Evolutionary conservation across 202 grass and related monocot species (phyloP).

Genomic region (Hordeum pubiflorum): DNA sequence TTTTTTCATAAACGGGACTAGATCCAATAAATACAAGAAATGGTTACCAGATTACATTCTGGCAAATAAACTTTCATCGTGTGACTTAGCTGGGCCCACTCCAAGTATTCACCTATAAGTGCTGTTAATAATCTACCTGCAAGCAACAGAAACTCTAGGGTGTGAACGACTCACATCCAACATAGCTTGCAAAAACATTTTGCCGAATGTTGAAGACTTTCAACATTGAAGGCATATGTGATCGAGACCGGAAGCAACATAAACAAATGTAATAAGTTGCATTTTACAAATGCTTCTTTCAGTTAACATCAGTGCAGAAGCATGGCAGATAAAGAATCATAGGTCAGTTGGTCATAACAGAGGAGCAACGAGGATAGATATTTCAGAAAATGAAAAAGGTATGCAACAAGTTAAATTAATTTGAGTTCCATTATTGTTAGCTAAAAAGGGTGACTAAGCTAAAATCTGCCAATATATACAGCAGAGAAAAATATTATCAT

Average conservation of each 20-base stretch:
- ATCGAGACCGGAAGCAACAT: not conserved
- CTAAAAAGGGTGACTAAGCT: not conserved
- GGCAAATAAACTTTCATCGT: slow-evolving; percentile 92
- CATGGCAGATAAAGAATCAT: not conserved
- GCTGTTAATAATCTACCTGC: slow-evolving; percentile 85
- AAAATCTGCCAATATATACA: not conserved
- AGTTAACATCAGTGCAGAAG: slow-evolving; percentile 1
- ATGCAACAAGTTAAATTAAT: not conserved
- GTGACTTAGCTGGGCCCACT: slow-evolving; percentile 83
- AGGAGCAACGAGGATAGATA: not conserved
- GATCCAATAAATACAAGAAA: slow-evolving; percentile 25
- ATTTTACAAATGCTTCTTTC: not conserved
- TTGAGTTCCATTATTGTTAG: not conserved
- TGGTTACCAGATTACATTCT: slow-evolving; percentile 86
- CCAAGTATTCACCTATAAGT: slow-evolving; percentile 86
- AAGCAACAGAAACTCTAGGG: slow-evolving; percentile 19
- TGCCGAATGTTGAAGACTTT: not conserved
- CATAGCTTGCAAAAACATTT: slow-evolving; percentile 8
- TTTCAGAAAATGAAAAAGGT: not conserved
- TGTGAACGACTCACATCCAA: slow-evolving; percentile 24
- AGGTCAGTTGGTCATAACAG: not conserved
- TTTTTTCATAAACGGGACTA: not conserved
- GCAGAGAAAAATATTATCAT: not conserved
- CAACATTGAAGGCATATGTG: not conserved
- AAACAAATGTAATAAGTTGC: not conserved